Evolutionary conservation across 306 rosid genomes (phyloP), one percentile per base, ranked within the genome.

Genomic region (Sicyos baderoa): DNA sequence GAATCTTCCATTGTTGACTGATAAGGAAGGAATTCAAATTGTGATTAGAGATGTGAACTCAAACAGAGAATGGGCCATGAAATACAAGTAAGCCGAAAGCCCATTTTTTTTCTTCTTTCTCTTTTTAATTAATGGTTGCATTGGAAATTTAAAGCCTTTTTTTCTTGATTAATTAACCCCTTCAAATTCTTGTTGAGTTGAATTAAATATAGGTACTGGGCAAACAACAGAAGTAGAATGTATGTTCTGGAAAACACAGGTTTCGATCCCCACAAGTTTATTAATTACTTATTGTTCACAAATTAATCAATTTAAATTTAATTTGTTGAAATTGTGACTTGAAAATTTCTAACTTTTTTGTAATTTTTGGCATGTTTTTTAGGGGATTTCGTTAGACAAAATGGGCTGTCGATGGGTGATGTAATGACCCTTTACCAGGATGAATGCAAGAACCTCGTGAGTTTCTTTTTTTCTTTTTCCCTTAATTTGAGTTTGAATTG

Each of bases 221-320:
- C 22, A 7, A 91, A 91, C 75, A 78, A 79, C 78, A 76, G 63
- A 15, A 79, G 91, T 68, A 75, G 91, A 71, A 86, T 91, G 91
- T 86, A 91, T 76, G 70, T 91, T 17, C 82, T 91, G 0, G 89
- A 91, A 45, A 74, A 79, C 63, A 53, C 87, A 75, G 89, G 96
- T 88, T 12, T 37, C 55, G 27, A 21, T 52, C 3, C 42, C n/a
- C 12, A 29, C 40, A 16, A 63, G 4, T 4, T 5, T 16, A 35
- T 25, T 25, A 29, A 47, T 51, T 51, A 29, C 35, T 29, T 29
- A 4, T 29, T 29, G 35, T 29, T 29, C 35, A 29, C 2, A 44
- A 9, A 2, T 68, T 51, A 15, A 7, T 6, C 16, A 35, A 5
- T 35, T 35, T 35, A 4, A 12, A 48, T 16, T 48, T n/a, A n/a